These are phyloP conservation scores for Exophiala xenobiotica DNA, from an alignment of 2,329 filamentous ascomycete species.

Conservation along the genomic window DNA sequence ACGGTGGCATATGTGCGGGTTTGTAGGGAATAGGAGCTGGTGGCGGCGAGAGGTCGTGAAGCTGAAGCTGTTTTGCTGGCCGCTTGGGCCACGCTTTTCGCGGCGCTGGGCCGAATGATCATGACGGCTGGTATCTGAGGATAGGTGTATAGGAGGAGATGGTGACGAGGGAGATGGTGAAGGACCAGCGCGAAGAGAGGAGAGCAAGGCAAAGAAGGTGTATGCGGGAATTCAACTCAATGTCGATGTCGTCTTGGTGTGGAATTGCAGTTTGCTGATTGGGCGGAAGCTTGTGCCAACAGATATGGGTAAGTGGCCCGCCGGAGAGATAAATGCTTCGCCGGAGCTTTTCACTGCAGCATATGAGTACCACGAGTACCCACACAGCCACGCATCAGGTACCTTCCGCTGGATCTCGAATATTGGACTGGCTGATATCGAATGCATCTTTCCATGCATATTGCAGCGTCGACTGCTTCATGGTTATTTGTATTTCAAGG, in stretches of 20 bases:
- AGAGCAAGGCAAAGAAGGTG: background rate
- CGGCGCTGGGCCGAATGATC: conserved; percentile 33
- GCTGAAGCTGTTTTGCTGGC: conserved; percentile 41
- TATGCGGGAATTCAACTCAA: background rate
- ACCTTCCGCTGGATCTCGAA: too few relatives aligned
- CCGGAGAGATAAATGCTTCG: background rate
- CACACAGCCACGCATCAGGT: too few relatives aligned
- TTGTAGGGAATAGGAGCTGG: conserved; percentile 42
- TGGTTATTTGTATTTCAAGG: too few relatives aligned
- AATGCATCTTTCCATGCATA: too few relatives aligned
- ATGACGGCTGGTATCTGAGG: conserved; percentile 16
- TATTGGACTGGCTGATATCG: too few relatives aligned
- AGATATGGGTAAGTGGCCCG: background rate
- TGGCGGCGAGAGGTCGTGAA: conserved; percentile 45
- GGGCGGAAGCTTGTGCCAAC: conserved; percentile 1
- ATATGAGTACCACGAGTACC: too few relatives aligned
- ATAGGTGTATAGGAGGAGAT: conserved; percentile 1
- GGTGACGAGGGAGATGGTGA: background rate
- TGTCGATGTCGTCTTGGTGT: conserved; percentile 1
- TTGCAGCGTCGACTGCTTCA: too few relatives aligned
- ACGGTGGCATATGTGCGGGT: conserved; percentile 77
- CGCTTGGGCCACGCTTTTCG: conserved; percentile 33
- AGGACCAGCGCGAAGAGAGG: background rate
- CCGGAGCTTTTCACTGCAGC: background rate
- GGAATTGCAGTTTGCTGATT: background rate